phyloP scores from a whole-genome alignment of 371 early-diverging fungal genomes.

The Actinomucor elegans region DNA sequence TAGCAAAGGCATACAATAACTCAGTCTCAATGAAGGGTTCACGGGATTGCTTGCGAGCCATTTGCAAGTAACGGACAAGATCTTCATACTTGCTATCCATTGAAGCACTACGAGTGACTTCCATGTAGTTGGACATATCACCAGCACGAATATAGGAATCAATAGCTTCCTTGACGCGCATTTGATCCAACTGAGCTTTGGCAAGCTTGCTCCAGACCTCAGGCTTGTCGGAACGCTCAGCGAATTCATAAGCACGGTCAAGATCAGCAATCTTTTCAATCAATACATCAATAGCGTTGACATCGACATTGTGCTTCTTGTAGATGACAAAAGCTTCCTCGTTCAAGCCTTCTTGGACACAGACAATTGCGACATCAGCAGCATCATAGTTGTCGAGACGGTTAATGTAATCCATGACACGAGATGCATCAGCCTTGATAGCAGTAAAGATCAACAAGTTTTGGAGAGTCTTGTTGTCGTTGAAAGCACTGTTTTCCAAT shows the following conservation, averaged over 20 bases:
- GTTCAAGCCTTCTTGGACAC: conserved; percentile 81
- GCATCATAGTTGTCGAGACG: conserved; percentile 95
- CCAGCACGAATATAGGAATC: conserved; percentile 95
- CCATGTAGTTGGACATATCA: conserved; percentile 86
- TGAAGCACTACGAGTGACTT: conserved; percentile 82
- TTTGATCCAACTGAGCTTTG: conserved; percentile 89
- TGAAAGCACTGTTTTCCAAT: conserved; percentile 87
- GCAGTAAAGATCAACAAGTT: conserved; percentile 97
- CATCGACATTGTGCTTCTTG: conserved; percentile 88
- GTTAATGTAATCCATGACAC: conserved; percentile 93
- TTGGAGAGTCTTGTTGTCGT: conserved; percentile 94
- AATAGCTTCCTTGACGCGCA: conserved; percentile 92
- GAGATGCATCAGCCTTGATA: conserved; percentile 87
- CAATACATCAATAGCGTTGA: conserved; percentile 85
- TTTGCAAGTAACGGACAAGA: conserved; percentile 86
- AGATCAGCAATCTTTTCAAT: conserved; percentile 89
- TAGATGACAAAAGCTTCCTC: conserved; percentile 97
- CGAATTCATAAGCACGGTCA: conserved; percentile 95
- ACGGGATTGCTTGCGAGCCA: conserved; percentile 91
- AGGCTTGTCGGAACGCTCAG: conserved; percentile 85
- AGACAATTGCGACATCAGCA: conserved; percentile 93
- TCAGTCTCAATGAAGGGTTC: conserved; percentile 94
- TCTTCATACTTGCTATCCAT: conserved; percentile 89
- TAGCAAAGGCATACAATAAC: conserved; percentile 91
- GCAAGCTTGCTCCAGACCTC: conserved; percentile 95